These are phyloP conservation scores for Ambrosiella cleistominuta DNA, from an alignment of 2,329 filamentous ascomycete genomes.

Conservation along the genomic window DNA sequence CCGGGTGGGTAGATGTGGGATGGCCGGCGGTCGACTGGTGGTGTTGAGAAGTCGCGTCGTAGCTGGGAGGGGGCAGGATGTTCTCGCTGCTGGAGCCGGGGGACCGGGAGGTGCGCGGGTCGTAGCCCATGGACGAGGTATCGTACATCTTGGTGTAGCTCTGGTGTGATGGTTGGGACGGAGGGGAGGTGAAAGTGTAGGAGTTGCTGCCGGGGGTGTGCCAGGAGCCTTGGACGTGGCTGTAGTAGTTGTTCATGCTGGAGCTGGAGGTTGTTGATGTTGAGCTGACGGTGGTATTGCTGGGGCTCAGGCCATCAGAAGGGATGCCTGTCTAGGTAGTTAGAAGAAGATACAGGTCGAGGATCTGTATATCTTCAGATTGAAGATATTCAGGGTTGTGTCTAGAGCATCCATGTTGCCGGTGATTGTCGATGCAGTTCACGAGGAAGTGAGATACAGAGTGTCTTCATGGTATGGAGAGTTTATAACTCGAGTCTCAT, in stretches of 20 bases:
- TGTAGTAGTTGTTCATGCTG: constrained; percentile 26
- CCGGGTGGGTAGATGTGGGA: constrained; percentile 40
- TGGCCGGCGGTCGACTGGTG: constrained; percentile 18
- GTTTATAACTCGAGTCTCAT: too few species aligned
- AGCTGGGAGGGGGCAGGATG: constrained; percentile 50
- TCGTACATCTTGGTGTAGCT: constrained; percentile 7
- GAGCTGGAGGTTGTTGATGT: constrained; percentile 36
- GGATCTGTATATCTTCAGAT: neutral
- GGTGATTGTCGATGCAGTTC: neutral
- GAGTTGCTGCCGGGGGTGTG: constrained; percentile 31
- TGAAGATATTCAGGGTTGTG: neutral
- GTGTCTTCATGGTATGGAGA: too few species aligned
- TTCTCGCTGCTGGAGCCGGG: constrained; percentile 41
- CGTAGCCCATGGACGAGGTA: constrained; percentile 2
- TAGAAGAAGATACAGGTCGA: neutral
- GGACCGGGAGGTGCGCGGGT: constrained; percentile 8
- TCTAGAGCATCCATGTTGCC: neutral
- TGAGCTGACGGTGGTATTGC: constrained; percentile 38
- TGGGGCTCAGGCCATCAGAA: constrained; percentile 43
- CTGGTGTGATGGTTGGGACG: constrained; percentile 19
- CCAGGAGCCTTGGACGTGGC: constrained; percentile 40
- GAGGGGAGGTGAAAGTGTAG: constrained; percentile 37
- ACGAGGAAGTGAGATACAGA: too few species aligned
- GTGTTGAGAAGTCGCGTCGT: constrained; percentile 38
- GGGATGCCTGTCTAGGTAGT: constrained; percentile 24